Conservation (phyloP, 139 green algal genomes). For the Penium margaritaceum region DNA sequence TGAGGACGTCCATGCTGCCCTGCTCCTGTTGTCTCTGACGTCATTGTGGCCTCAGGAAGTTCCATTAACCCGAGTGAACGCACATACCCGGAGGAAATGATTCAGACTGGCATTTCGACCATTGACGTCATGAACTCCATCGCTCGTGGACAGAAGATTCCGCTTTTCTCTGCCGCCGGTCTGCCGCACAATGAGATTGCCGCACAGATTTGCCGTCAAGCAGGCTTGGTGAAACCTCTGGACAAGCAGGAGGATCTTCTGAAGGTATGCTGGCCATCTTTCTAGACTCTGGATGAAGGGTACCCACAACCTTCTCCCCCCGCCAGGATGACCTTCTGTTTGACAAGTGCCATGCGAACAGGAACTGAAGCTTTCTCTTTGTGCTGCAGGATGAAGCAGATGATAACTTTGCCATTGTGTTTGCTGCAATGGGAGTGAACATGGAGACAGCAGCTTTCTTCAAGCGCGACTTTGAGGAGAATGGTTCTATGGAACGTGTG, state of each 20-base stretch:
- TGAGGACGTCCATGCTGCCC: no score
- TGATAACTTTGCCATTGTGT: conserved; percentile 94
- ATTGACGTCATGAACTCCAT: conserved; percentile 99
- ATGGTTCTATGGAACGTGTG: conserved; percentile 90
- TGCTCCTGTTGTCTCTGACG: no score
- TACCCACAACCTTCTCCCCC: background rate
- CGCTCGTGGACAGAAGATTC: conserved; percentile 97
- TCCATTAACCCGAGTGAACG: conserved; percentile 95
- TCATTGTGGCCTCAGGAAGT: no score
- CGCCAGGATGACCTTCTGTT: no score
- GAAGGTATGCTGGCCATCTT: conserved; percentile 6
- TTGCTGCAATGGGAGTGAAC: conserved; percentile 99
- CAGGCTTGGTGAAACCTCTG: conserved; percentile 67
- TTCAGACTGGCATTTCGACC: conserved; percentile 97
- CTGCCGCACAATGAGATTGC: conserved; percentile 99
- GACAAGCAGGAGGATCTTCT: conserved; percentile 47
- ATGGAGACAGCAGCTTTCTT: conserved; percentile 99
- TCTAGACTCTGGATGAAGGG: background rate
- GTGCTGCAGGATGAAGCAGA: conserved; percentile 15
- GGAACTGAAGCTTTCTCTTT: no score
- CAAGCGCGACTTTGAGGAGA: conserved; percentile 99
- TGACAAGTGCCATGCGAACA: no score
- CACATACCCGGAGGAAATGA: conserved; percentile 99
- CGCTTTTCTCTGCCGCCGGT: conserved; percentile 90
- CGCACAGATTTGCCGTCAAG: conserved; percentile 96